Evolutionary conservation across 192 early-diverging fungal genomes (phyloP).

Genomic region (Backusella australiensis): DNA sequence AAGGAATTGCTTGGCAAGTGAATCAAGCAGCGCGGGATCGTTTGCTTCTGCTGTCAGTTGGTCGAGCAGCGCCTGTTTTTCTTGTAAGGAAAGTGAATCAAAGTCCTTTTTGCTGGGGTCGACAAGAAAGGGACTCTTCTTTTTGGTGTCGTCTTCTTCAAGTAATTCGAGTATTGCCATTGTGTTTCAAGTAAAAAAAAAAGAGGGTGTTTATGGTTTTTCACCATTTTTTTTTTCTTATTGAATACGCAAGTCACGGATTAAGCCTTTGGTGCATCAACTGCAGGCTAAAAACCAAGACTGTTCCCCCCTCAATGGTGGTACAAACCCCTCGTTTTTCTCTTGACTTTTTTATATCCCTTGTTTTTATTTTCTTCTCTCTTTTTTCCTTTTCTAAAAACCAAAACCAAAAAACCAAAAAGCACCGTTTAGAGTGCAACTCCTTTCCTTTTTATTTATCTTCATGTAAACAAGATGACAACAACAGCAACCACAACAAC

Average conservation of each 20-base stretch:
- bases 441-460: neutral
- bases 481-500: neutral
- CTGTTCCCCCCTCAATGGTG: neutral
- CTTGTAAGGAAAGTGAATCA: slow-evolving; percentile 2
- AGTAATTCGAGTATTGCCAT: slow-evolving; percentile 12
- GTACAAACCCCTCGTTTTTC: neutral
- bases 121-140: slow-evolving; percentile 5
- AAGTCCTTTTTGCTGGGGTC: neutral
- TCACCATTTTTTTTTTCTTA: neutral
- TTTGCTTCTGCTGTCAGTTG: slow-evolving; percentile 12
- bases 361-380: neutral
- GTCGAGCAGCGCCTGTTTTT: slow-evolving; percentile 10
- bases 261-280: neutral
- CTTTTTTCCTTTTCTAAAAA: neutral
- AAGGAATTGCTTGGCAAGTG: neutral
- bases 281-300: neutral
- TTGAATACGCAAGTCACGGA: neutral
- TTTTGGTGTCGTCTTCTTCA: neutral
- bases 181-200: neutral
- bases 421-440: neutral
- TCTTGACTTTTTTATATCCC: neutral
- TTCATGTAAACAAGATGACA: neutral
- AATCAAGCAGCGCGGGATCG: slow-evolving; percentile 13
- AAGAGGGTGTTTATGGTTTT: neutral
- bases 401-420: neutral